Conservation (phyloP, 106 monocot genomes). For the Phalaenopsis aphrodite region DNA sequence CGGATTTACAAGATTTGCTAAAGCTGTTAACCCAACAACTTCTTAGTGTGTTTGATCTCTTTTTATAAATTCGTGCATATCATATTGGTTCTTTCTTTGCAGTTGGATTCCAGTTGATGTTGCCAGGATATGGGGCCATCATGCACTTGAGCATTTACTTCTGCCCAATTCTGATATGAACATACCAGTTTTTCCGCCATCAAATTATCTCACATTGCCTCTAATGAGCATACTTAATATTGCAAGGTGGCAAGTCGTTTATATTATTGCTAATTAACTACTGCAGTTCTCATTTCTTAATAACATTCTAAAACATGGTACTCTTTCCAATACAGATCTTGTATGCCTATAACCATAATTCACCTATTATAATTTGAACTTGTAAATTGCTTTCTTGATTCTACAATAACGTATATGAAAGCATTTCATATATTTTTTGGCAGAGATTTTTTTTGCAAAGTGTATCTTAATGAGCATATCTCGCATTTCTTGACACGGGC, state of each 20-base stretch:
- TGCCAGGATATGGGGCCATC: slow-evolving; percentile 80
- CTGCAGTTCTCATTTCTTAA: not conserved
- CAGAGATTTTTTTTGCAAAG: too few species aligned
- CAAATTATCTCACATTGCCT: slow-evolving; percentile 75
- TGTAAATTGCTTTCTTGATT: too few species aligned
- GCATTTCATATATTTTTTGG: too few species aligned
- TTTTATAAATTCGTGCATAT: not conserved
- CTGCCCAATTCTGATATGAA: slow-evolving; percentile 47
- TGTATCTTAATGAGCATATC: too few species aligned
- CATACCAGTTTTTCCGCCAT: slow-evolving; percentile 55
- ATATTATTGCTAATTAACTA: not conserved
- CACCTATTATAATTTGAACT: not conserved
- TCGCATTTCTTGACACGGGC: too few species aligned
- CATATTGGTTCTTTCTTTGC: slow-evolving; percentile 9
- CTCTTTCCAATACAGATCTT: not conserved
- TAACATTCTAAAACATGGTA: not conserved
- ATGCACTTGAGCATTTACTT: slow-evolving; percentile 58
- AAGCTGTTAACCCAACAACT: too few species aligned
- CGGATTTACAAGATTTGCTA: too few species aligned
- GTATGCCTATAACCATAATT: not conserved
- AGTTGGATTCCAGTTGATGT: slow-evolving; percentile 97
- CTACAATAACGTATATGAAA: too few species aligned
- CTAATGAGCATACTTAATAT: slow-evolving; percentile 91
- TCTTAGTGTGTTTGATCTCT: not conserved
- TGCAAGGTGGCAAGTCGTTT: slow-evolving; percentile 52